Conservation (phyloP, 2,329 filamentous ascomycete species). For the Cladosporium sp. region DNA sequence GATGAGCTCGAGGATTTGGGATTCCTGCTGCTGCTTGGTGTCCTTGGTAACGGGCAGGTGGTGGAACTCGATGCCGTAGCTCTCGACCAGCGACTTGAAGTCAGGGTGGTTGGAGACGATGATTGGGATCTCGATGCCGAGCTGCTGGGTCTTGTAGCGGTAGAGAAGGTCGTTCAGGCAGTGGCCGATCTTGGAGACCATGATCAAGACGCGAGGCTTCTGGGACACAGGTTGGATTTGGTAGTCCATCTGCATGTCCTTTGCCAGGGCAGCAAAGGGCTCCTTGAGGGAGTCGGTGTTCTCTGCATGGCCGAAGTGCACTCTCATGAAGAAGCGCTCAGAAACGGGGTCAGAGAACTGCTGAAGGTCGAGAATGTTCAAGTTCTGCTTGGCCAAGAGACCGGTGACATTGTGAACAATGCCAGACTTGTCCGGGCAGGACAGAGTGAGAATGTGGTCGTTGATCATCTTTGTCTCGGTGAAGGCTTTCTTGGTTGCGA, state of each 20-base stretch:
- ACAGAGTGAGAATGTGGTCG: slow-evolving; percentile 73
- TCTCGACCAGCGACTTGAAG: slow-evolving; percentile 62
- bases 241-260: slow-evolving; percentile 65
- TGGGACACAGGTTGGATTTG: slow-evolving; percentile 63
- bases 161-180: slow-evolving; percentile 81
- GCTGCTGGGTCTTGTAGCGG: slow-evolving; percentile 68
- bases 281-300: slow-evolving; percentile 47
- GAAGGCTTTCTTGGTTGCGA: slow-evolving; percentile 9
- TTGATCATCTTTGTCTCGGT: slow-evolving; percentile 23
- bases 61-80: slow-evolving; percentile 74
- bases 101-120: slow-evolving; percentile 82
- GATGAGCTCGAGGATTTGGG: slow-evolving; percentile 66
- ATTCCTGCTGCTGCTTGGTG: slow-evolving; percentile 71
- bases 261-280: slow-evolving; percentile 59
- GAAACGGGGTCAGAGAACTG: slow-evolving; percentile 75
- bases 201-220: slow-evolving; percentile 75
- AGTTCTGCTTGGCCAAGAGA: slow-evolving; percentile 65
- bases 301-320: slow-evolving; percentile 66
- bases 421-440: slow-evolving; percentile 78
- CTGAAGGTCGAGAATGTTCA: slow-evolving; percentile 81
- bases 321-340: slow-evolving; percentile 81
- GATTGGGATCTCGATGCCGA: slow-evolving; percentile 69
- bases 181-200: slow-evolving; percentile 86
- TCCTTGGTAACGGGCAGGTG: slow-evolving; percentile 76
- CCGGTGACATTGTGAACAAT: slow-evolving; percentile 82